Conservation (phyloP, 176 grass and related monocot genomes). For the Oryza australiensis region DNA sequence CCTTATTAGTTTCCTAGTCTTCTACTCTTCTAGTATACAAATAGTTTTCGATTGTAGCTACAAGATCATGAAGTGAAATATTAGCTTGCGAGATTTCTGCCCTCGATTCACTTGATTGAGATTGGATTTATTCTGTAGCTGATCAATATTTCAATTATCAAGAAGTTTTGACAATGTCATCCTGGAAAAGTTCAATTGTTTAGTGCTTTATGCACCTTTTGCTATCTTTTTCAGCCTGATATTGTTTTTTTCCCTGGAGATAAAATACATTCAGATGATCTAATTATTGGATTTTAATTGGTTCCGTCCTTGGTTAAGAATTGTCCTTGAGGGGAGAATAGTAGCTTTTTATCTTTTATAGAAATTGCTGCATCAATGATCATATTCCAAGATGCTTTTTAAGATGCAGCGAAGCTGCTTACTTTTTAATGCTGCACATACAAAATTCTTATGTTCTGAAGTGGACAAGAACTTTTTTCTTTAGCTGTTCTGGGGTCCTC, state of each 20-base stretch:
- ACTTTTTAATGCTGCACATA: constrained; percentile 25
- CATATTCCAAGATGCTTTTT: too few relatives aligned
- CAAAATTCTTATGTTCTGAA: constrained; percentile 24
- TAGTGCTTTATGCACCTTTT: constrained; percentile 13
- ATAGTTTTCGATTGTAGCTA: constrained; percentile 8
- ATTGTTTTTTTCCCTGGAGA: constrained; percentile 21
- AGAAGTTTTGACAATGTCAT: neutral
- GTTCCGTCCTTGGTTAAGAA: neutral
- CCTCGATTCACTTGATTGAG: constrained; percentile 6
- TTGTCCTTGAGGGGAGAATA: neutral
- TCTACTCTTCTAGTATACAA: constrained; percentile 7
- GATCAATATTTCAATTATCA: neutral
- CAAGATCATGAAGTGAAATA: constrained; percentile 4
- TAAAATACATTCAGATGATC: neutral
- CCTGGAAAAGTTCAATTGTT: neutral
- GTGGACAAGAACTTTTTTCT: constrained; percentile 19
- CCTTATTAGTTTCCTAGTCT: constrained; percentile 11
- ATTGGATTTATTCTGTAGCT: neutral
- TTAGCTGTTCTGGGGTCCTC: constrained; percentile 10
- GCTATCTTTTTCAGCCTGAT: neutral
- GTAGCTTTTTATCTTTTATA: too few relatives aligned
- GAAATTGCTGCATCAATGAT: too few relatives aligned
- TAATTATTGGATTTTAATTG: constrained; percentile 4
- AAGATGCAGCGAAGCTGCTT: neutral
- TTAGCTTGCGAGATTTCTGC: neutral